Evolutionary conservation across 2,329 filamentous ascomycete genomes (phyloP), one percentile per base, ranked within the genome.

Genomic region (Colletotrichum magnum): DNA sequence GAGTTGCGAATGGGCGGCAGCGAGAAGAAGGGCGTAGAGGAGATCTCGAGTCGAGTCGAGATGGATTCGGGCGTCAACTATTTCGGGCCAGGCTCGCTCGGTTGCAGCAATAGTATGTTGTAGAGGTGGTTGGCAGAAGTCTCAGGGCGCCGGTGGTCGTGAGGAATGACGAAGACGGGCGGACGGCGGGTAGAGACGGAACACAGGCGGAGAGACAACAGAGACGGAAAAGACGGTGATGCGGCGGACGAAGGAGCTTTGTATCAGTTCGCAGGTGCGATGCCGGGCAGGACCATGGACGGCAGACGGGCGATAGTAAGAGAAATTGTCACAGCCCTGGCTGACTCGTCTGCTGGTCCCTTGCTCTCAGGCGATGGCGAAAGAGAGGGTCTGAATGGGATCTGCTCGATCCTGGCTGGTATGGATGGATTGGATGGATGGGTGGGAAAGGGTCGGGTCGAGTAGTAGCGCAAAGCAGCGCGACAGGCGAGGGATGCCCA

Each of bases 201-300:
- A 13, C 18, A 32, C 36, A 26, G 52, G 12, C 13, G 16, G 26
- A 18, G 3, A 5, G 59, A 18, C 12, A 16, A 43, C 56, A 48
- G 24, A 43, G 41, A 65, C 50, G 50, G 65, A 45, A 60, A 56
- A 52, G 62, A 69, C 56, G 63, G 56, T 61, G 63, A 67, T 69
- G 58, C 54, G 32, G 53, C 56, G 24, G 50, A 36, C 50, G 45
- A 36, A 36, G 16, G 43, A 61, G 47, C 18, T 56, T 28, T 58
- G 61, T 69, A 56, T 66, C 56, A 60, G 56, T 60, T 61, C 28
- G 51, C 24, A 21, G 50, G 50, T 57, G 26, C 21, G 39, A 53
- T 24, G 43, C 51, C 63, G 32, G 62, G 67, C 67, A 32, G 39
- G 39, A 67, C 67, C 67, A 69, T 69, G 67, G 21, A 32, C 45